phyloP scores from a whole-genome alignment of 2,329 filamentous ascomycete species.

The Neopestalotiopsis clavispora region DNA sequence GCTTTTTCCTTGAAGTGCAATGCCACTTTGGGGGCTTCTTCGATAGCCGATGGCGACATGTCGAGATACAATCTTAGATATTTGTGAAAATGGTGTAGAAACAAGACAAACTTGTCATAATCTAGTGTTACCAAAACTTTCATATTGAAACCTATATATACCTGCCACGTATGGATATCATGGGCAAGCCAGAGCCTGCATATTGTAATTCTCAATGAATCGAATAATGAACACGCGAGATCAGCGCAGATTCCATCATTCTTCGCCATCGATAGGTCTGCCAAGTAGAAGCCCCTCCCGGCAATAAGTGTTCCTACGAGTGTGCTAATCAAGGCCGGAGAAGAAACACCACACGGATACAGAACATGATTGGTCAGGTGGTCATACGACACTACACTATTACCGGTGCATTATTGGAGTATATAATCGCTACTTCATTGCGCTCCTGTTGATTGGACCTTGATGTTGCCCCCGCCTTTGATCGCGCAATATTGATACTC shows the following conservation, averaged over 20 bases:
- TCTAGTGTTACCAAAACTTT: too few relatives aligned
- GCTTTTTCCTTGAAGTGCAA: conserved; percentile 31
- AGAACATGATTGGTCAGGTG: background rate
- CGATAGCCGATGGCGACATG: conserved; percentile 34
- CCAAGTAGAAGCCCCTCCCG: background rate
- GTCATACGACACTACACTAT: background rate
- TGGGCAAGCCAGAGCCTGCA: background rate
- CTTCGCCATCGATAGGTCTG: background rate
- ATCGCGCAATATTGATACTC: conserved; percentile 7
- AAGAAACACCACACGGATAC: background rate
- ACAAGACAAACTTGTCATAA: too few relatives aligned
- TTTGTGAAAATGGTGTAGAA: background rate
- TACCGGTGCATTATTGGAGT: background rate
- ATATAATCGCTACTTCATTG: background rate
- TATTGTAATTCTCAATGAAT: background rate
- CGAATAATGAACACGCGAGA: conserved; percentile 4
- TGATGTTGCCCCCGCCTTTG: background rate
- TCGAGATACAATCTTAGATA: background rate
- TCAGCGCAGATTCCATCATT: conserved; percentile 10
- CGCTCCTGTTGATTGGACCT: conserved; percentile 1
- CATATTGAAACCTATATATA: too few relatives aligned
- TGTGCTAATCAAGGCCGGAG: background rate
- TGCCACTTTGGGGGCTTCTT: conserved; percentile 26
- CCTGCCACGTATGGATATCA: too few relatives aligned
- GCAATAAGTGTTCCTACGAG: background rate